Base-by-base conservation (phyloP, 225 moss, liverwort and hornwort species). In the Thuidium tamariscinum region DNA sequence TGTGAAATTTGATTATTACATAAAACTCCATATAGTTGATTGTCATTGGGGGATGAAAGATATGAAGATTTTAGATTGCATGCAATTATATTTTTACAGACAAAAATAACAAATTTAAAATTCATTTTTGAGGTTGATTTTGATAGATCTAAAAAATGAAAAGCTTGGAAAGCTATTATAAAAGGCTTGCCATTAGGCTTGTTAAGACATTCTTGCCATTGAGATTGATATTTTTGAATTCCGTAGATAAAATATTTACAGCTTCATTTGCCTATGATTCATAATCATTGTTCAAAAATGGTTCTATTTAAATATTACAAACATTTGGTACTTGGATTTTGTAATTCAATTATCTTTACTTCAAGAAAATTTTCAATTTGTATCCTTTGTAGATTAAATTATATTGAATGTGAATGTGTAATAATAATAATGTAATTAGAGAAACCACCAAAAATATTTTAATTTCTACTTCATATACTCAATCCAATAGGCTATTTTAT, bases 161-260 rank as follows among this genome's bases (percentile, higher is more conserved):
- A 64, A 65, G 10, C 19, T 64, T 65, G 19, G 0, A 19, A 20
- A n/a, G 20, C n/a, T n/a, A 10, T 5, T 16, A n/a, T 9, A 65
- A 10, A 5, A 4, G n/a, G 2, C 5, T 19, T 65, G 1, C 5
- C 16, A 19, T 3, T 65, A 0, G 0, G 0, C 1, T 19, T 65
- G 1, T 3, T 65, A 65, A 65, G 19, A 65, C n/a, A 34, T 18
- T 64, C 9, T 18, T 64, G 18, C 3, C 5, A 64, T 17, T 10
- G n/a, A 1, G 34, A 64, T 64, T 34, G 18, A 64, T n/a, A 9
- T 61, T 18, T n/a, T 64, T 18, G 1, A 34, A 34, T 64, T 64
- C 5, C 1, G 19, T n/a, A n/a, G 19, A 20, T 20, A 19, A 32
- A 62, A 32, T 32, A 17, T 63, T 63, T 63, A 16, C 32, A 63